phyloP scores from a whole-genome alignment of 371 early-diverging fungal species.

The Rhizopus microsporus region DNA sequence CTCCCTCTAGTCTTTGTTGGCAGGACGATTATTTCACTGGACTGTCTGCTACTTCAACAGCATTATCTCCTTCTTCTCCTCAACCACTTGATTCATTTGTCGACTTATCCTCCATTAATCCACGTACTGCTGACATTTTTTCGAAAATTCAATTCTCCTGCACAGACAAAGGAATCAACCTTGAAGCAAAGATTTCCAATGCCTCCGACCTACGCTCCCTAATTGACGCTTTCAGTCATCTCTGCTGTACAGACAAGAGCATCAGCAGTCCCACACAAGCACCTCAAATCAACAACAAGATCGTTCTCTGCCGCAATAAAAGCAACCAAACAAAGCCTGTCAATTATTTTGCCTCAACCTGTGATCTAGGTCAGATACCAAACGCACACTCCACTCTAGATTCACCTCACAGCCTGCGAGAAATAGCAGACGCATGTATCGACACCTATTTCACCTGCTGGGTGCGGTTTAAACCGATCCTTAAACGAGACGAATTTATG shows the following conservation, averaged over 20 bases:
- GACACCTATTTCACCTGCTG: conserved; percentile 47
- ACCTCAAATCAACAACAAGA: not conserved
- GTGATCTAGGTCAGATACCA: conserved; percentile 29
- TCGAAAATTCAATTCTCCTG: conserved; percentile 36
- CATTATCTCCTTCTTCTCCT: conserved; percentile 7
- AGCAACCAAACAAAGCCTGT: conserved; percentile 36
- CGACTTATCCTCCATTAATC: not conserved
- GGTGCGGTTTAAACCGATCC: conserved; percentile 39
- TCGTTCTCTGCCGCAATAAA: conserved; percentile 37
- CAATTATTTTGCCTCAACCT: conserved; percentile 38
- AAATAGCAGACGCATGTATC: conserved; percentile 45
- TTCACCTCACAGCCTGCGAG: conserved; percentile 23
- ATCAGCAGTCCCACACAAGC: not conserved
- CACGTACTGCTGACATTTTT: conserved; percentile 18
- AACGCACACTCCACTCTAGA: conserved; percentile 31
- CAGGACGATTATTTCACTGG: conserved; percentile 14
- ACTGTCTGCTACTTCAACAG: not conserved
- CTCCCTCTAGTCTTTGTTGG: conserved; percentile 13
- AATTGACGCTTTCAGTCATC: conserved; percentile 36
- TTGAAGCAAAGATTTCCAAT: conserved; percentile 35
- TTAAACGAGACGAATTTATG: conserved; percentile 43
- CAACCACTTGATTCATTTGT: not conserved
- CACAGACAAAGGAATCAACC: conserved; percentile 32
- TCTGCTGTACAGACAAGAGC: conserved; percentile 19
- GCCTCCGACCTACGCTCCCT: conserved; percentile 34